phyloP scores from a whole-genome alignment of 177 flowering plant species.

The Vitis hybrid region DNA sequence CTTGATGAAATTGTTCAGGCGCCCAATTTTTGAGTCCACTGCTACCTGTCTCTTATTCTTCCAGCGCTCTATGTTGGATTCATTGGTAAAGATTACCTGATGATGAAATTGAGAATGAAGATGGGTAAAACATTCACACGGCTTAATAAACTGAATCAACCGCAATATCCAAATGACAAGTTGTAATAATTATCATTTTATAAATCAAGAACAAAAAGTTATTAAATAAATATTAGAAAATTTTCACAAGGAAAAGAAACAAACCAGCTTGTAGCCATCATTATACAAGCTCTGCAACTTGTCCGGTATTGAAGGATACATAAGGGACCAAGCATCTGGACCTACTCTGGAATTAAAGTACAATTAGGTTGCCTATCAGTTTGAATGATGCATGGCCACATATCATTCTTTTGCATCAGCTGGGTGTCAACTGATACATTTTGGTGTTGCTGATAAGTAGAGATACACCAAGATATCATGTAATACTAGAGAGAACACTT shows the following conservation, averaged over 20 bases:
- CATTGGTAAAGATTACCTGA: constrained; percentile 96
- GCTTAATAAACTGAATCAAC: not conserved
- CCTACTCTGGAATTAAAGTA: constrained; percentile 57
- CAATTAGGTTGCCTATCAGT: not conserved
- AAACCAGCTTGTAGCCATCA: constrained; percentile 93
- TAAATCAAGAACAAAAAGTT: not conserved
- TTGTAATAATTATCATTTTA: not conserved
- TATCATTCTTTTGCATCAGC: too few species aligned
- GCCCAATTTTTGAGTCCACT: constrained; percentile 87
- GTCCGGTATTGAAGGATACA: constrained; percentile 81
- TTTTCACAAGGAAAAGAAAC: constrained; percentile 9
- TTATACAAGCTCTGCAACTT: constrained; percentile 72
- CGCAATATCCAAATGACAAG: not conserved
- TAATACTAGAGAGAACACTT: too few species aligned
- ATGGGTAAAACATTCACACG: not conserved
- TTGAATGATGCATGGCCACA: too few species aligned
- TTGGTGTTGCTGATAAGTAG: too few species aligned
- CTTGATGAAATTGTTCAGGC: constrained; percentile 75
- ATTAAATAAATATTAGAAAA: not conserved
- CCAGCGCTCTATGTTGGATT: constrained; percentile 95
- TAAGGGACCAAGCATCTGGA: constrained; percentile 92
- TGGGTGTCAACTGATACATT: too few species aligned
- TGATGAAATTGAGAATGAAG: not conserved
- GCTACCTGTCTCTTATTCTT: constrained; percentile 87
- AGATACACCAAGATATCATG: too few species aligned